Percentiles rank a stretch among this genome's conserved stretches.
Conservation (phyloP, 371 early-diverging fungal genomes). For the Amoeboaphelidium protococcarum region DNA sequence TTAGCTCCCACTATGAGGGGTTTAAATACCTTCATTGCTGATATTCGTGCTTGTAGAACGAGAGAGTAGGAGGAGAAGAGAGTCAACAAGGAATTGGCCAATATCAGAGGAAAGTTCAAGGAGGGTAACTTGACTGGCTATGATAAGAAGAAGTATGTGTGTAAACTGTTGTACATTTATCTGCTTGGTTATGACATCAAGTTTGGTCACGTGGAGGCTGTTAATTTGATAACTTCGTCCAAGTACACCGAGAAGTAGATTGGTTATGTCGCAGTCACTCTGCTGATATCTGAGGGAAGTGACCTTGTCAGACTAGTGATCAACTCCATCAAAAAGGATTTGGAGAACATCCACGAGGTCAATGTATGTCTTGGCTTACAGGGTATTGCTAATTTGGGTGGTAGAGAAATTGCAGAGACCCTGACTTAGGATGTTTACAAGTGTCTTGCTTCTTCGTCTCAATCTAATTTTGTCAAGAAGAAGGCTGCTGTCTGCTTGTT, state of each 20-base stretch:
- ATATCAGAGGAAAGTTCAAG: slow-evolving; percentile 90
- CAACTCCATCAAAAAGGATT: slow-evolving; percentile 58
- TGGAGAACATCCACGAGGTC: slow-evolving; percentile 64
- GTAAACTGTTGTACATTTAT: slow-evolving; percentile 91
- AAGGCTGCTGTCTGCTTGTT: slow-evolving; percentile 83
- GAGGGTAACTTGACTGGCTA: slow-evolving; percentile 75
- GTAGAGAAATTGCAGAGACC: slow-evolving; percentile 65
- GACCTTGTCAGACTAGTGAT: slow-evolving; percentile 57
- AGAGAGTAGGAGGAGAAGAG: slow-evolving; percentile 85
- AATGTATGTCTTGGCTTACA: slow-evolving; percentile 71
- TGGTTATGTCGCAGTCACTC: slow-evolving; percentile 76
- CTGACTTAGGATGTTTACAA: slow-evolving; percentile 55
- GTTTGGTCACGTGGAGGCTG: slow-evolving; percentile 87
- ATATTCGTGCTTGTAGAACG: slow-evolving; percentile 62
- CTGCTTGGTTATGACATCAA: slow-evolving; percentile 92
- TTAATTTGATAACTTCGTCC: slow-evolving; percentile 53
- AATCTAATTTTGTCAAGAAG: slow-evolving; percentile 50
- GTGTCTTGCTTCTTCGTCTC: slow-evolving; percentile 46
- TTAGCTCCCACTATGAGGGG: slow-evolving; percentile 23
- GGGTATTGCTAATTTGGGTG: slow-evolving; percentile 80
- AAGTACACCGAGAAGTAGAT: slow-evolving; percentile 93
- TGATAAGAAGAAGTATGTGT: slow-evolving; percentile 92
- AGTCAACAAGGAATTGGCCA: slow-evolving; percentile 93
- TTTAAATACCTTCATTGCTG: slow-evolving; percentile 61
- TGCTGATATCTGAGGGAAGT: slow-evolving; percentile 59